These are phyloP conservation scores for Pseudogymnoascus verrucosus DNA, from an alignment of 2,329 filamentous ascomycete genomes.

Conservation along the genomic window DNA sequence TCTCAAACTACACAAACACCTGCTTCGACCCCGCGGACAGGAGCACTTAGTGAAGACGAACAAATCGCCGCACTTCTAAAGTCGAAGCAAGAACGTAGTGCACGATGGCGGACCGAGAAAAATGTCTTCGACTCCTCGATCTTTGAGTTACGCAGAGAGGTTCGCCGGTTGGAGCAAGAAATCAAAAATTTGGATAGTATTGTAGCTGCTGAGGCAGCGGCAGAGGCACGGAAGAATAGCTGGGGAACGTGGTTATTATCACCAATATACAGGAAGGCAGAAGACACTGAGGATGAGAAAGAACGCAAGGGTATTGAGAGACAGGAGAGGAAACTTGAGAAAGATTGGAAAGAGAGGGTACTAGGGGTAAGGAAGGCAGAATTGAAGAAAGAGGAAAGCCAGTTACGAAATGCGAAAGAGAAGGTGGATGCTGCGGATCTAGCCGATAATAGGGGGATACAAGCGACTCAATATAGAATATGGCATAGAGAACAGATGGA, in stretches of 20 bases:
- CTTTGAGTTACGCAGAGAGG: slow-evolving; percentile 16
- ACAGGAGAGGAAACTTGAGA: slow-evolving; percentile 27
- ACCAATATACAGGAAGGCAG: slow-evolving; percentile 23
- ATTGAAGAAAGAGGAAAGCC: slow-evolving; percentile 15
- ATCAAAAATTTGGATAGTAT: slow-evolving; percentile 25
- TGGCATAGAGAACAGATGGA: slow-evolving; percentile 8
- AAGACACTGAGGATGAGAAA: slow-evolving; percentile 29
- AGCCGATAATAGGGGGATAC: slow-evolving; percentile 13
- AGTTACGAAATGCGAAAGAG: slow-evolving; percentile 9
- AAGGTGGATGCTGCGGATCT: slow-evolving; percentile 13
- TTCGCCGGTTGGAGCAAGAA: slow-evolving; percentile 22
- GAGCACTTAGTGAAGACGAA: slow-evolving; percentile 18
- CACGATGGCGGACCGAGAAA: slow-evolving; percentile 24
- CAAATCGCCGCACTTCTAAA: slow-evolving; percentile 25
- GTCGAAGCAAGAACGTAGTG: slow-evolving; percentile 25
- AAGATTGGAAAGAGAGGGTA: slow-evolving; percentile 28
- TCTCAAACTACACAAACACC: slow-evolving; percentile 8
- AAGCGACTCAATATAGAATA: slow-evolving; percentile 11
- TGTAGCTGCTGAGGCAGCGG: slow-evolving; percentile 22
- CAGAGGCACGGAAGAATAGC: slow-evolving; percentile 27
- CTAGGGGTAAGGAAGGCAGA: slow-evolving; percentile 17
- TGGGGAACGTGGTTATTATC: slow-evolving; percentile 27
- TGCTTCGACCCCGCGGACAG: neutral
- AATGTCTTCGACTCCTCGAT: slow-evolving; percentile 19
- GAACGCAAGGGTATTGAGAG: slow-evolving; percentile 25